These are phyloP conservation scores for Myotisia sp. DNA, from an alignment of 2,329 filamentous ascomycete genomes.

Conservation along the genomic window DNA sequence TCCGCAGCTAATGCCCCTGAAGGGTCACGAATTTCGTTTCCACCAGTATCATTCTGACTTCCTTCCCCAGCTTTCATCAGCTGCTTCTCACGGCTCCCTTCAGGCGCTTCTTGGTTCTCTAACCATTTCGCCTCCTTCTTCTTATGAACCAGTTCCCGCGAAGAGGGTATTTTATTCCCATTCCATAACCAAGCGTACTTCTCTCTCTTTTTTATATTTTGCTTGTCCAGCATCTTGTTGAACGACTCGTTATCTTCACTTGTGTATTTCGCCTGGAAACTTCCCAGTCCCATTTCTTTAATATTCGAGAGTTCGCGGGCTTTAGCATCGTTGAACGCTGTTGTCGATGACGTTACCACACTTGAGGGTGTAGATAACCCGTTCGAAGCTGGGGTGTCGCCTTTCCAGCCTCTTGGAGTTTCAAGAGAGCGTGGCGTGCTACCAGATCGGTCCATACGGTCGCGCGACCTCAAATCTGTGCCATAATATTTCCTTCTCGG, in stretches of 20 bases:
- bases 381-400: constrained; percentile 56
- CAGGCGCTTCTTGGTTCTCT: constrained; percentile 46
- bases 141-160: constrained; percentile 46
- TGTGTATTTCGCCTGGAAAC: constrained; percentile 86
- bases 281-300: constrained; percentile 60
- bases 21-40: no score
- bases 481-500: constrained; percentile 32
- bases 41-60: constrained; percentile 1
- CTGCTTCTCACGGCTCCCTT: constrained; percentile 44
- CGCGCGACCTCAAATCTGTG: constrained; percentile 22
- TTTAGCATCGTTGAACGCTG: constrained; percentile 26
- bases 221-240: constrained; percentile 77
- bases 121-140: constrained; percentile 53
- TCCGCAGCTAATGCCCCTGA: constrained; percentile 35
- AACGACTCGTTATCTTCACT: constrained; percentile 98
- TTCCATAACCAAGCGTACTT: constrained; percentile 84
- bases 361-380: constrained; percentile 21
- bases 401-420: constrained; percentile 52
- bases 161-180: constrained; percentile 62
- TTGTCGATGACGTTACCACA: constrained; percentile 23
- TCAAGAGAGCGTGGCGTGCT: constrained; percentile 19
- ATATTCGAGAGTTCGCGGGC: constrained; percentile 36
- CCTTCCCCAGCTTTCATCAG: no score
- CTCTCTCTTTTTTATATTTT: constrained; percentile 69
- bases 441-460: constrained; percentile 15